phyloP scores from a whole-genome alignment of 2,329 filamentous ascomycete genomes.

The Ascochyta clinopodiicola region DNA sequence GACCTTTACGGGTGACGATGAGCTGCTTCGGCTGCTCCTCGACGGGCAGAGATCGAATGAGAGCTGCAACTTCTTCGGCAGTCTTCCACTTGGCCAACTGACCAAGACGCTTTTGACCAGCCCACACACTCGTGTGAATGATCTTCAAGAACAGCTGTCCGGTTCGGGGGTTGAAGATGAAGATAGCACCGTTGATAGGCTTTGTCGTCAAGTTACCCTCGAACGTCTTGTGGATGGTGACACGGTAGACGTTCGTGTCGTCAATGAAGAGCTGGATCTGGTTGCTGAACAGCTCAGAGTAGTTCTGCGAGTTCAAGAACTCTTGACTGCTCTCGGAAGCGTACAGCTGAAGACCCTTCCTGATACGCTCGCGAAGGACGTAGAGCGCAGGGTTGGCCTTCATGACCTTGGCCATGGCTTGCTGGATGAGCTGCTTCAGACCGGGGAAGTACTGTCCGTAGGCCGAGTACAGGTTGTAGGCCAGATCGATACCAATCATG shows the following conservation, averaged over 20 bases:
- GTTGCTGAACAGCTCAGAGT: constrained; percentile 98
- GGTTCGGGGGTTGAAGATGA: constrained; percentile 99
- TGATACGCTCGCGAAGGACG: constrained; percentile 94
- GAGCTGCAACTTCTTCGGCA: constrained; percentile 96
- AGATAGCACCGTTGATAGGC: constrained; percentile 98
- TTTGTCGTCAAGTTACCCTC: constrained; percentile 99
- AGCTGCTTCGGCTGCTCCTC: constrained; percentile 99
- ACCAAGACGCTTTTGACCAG: constrained; percentile 97
- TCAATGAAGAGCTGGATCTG: constrained; percentile 99
- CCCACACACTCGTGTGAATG: constrained; percentile 99
- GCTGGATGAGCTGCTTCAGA: constrained; percentile 91
- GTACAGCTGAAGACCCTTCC: constrained; percentile 97
- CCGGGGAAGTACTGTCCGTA: constrained; percentile 99
- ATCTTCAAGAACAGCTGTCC: constrained; percentile 99
- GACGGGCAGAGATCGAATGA: constrained; percentile 92
- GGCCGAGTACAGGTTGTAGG: constrained; percentile 97
- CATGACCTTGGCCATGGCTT: constrained; percentile 99
- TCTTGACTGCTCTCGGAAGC: constrained; percentile 99
- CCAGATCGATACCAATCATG: constrained; percentile 97
- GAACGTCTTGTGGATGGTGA: constrained; percentile 99
- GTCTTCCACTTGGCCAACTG: constrained; percentile 99
- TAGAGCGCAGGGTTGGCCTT: constrained; percentile 98
- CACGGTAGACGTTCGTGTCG: constrained; percentile 98
- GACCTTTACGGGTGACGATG: constrained; percentile 96
- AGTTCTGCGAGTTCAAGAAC: constrained; percentile 99